Evolutionary conservation across 345 rosid species (phyloP).

Genomic region (Brassica cretica): DNA sequence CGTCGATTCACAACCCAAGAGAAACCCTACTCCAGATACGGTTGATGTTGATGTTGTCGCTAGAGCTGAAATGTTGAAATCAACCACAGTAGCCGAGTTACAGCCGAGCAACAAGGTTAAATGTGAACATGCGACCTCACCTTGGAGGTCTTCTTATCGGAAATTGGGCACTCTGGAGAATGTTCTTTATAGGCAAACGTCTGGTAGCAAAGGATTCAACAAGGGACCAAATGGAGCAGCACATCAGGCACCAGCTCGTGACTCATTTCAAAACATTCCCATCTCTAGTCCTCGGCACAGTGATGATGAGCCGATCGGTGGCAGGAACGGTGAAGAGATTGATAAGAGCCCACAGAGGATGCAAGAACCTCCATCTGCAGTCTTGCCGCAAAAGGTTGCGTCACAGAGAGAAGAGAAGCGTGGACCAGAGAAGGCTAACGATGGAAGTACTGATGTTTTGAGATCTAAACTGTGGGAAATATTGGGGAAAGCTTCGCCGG

Average conservation of each 20-base stretch:
- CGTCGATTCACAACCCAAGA: conserved; percentile 50
- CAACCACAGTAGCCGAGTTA: conserved; percentile 32
- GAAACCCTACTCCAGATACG: conserved; percentile 41
- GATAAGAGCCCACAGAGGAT: conserved; percentile 28
- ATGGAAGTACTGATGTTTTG: conserved; percentile 58
- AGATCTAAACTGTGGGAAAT: conserved; percentile 80
- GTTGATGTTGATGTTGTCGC: conserved; percentile 37
- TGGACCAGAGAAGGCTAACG: conserved; percentile 43
- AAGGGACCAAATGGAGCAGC: conserved; percentile 41
- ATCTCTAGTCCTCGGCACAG: conserved; percentile 42
- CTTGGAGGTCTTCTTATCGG: conserved; percentile 54
- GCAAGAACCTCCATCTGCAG: conserved; percentile 52
- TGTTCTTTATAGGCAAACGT: conserved; percentile 35
- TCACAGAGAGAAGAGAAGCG: conserved; percentile 39
- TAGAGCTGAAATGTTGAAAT: conserved; percentile 38
- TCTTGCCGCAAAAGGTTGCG: conserved; percentile 40
- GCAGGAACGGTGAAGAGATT: conserved; percentile 39
- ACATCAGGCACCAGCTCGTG: conserved; percentile 41
- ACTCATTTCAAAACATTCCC: conserved; percentile 27
- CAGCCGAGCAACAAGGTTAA: conserved; percentile 39
- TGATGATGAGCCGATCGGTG: conserved; percentile 40
- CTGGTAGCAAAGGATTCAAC: conserved; percentile 37
- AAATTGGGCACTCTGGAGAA: conserved; percentile 44
- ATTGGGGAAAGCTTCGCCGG: conserved; percentile 64
- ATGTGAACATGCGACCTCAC: conserved; percentile 49